Percentiles rank a stretch among this genome's conserved stretches.
Evolutionary conservation across 768 basidiomycete genomes (phyloP).

Genomic region (Amanita muscaria): DNA sequence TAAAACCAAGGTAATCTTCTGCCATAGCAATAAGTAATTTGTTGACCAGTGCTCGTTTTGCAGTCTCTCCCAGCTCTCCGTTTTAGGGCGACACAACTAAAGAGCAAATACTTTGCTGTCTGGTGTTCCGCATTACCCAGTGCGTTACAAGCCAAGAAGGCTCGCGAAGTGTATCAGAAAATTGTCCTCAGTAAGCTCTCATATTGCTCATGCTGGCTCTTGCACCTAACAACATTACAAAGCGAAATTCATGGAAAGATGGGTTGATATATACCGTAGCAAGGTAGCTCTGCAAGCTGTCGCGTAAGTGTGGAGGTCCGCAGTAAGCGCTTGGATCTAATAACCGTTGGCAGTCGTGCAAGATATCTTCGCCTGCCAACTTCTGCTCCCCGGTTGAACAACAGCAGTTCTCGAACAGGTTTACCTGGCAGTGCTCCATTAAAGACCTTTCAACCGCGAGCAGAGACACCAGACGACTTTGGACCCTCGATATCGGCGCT

Average conservation of each 20-base stretch:
- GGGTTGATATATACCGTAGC: slow-evolving; percentile 60
- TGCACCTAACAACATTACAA: not conserved
- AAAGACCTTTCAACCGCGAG: not conserved
- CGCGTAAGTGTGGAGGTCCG: slow-evolving; percentile 47
- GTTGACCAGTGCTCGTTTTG: not conserved
- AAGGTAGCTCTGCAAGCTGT: slow-evolving; percentile 74
- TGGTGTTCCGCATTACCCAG: slow-evolving; percentile 70
- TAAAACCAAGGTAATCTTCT: slow-evolving; percentile 49
- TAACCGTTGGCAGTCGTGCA: slow-evolving; percentile 50
- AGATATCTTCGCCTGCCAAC: slow-evolving; percentile 71
- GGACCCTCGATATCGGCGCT: slow-evolving; percentile 2
- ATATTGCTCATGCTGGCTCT: not conserved
- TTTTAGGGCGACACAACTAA: slow-evolving; percentile 56
- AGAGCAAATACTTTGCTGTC: slow-evolving; percentile 49
- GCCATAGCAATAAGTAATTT: not conserved
- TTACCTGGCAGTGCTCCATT: not conserved
- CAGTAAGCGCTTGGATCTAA: slow-evolving; percentile 1
- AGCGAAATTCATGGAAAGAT: slow-evolving; percentile 53
- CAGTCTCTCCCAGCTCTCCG: slow-evolving; percentile 76
- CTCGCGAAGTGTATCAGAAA: slow-evolving; percentile 50
- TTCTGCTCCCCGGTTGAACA: slow-evolving; percentile 29
- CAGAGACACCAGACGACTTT: not conserved
- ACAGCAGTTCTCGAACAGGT: not conserved
- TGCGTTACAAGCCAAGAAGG: slow-evolving; percentile 55
- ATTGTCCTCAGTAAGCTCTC: slow-evolving; percentile 47